phyloP scores from a whole-genome alignment of 2,329 filamentous ascomycete genomes.

The Verticillium isaacii region DNA sequence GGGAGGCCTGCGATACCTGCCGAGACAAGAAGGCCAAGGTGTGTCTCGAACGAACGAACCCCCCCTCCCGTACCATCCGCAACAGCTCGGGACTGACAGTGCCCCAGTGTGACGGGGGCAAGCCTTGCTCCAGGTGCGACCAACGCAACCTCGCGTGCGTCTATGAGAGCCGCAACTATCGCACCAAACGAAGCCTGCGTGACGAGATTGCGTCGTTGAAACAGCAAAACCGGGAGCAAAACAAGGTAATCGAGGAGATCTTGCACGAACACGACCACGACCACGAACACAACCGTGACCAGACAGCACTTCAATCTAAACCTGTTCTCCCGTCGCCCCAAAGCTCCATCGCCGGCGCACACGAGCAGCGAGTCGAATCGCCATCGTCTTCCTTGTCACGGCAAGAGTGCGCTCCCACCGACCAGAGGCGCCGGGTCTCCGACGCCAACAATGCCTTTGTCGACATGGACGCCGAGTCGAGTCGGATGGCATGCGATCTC shows the following conservation, averaged over 20 bases:
- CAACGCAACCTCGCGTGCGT: not conserved
- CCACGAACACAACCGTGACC: not conserved
- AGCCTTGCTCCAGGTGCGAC: constrained; percentile 1
- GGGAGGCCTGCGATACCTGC: too few relatives aligned
- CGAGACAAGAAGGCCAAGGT: too few relatives aligned
- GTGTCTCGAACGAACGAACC: too few relatives aligned
- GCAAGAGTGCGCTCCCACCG: not conserved
- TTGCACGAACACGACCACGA: not conserved
- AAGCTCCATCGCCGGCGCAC: not conserved
- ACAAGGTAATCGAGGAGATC: not conserved
- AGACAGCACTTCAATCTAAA: not conserved
- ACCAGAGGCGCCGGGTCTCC: not conserved
- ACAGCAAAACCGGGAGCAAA: not conserved
- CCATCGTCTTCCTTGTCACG: not conserved
- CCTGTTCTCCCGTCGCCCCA: not conserved
- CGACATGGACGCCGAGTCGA: not conserved
- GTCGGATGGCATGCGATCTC: not conserved
- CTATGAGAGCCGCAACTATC: not conserved
- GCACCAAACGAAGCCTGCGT: constrained; percentile 1
- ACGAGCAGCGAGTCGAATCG: not conserved
- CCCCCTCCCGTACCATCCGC: too few relatives aligned
- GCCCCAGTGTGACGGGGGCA: constrained; percentile 2
- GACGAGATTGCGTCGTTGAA: not conserved
- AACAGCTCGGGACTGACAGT: not conserved
- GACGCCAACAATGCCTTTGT: not conserved